Base-by-base conservation (phyloP, 495 filamentous ascomycete genomes). In the Penicillium egyptiacum region DNA sequence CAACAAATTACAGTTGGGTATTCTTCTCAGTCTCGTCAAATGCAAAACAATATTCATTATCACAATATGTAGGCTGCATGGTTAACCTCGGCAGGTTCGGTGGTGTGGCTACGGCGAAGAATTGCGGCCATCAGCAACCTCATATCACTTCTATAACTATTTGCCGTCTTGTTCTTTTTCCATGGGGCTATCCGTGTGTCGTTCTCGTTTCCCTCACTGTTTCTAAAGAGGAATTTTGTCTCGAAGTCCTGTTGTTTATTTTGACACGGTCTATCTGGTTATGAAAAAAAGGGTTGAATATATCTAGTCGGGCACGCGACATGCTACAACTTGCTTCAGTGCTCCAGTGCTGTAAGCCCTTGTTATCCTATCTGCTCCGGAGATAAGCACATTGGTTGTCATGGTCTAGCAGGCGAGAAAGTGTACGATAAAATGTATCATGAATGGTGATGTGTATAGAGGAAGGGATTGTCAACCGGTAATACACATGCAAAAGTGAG, bases 81-180 rank as follows among this genome's bases (percentile, higher is more conserved):
- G 55, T 61, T 68, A 61, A 74, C 74, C 74, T 75, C 72, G 74
- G 74, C 61, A 68, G 72, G 61, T 55, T 64, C 67, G 66, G 62
- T 56, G 50, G 57, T 62, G 12, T 7, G 3, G 1, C 4, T 43
- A 31, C 50, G 16, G 50, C 6, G 0, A 16, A 0, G 9, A 43
- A 25, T 31, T 30, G 50, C 50, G 50, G 50, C 50, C 50, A 43
- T 22, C 9, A 17, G 14, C 23, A 46, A 9, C 23, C 14, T 7
- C 0, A 25, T 26, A 28, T 17, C 7, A 14, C 14, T 17, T n/a
- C 35, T 5, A 23, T 16, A 19, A 23, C 14, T 17, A 43, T 5
- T 43, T 23, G 4, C 4, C 4, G 41, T 7, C 10, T 10, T 50
- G 19, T 25, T 12, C 11, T 7, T 50, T 35, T 49, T 22, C 3